Base-by-base conservation (phyloP, 805 yeast species). In the Isabelozyma gotoi region DNA sequence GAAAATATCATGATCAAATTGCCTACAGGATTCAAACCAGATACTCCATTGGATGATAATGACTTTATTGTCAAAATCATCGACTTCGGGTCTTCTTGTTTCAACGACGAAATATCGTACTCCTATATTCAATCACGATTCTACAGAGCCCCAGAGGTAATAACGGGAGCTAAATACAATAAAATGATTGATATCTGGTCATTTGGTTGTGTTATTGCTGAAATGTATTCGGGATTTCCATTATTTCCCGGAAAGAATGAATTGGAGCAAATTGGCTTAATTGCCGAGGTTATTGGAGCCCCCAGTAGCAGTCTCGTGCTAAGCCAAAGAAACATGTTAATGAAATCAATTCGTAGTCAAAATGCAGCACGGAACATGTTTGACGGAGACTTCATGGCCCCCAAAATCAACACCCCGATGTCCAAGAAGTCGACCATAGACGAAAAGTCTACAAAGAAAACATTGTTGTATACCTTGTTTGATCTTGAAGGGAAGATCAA, bases 111-210 rank as follows among this genome's bases (percentile, higher is more conserved):
- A 40, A 67, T 74, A 3, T 61, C 75, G 1, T 78, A 65, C 45
- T 72, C 82, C 1, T 80, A 80, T 49, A 67, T 80, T 43, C 77
- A 75, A 53, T 85, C 92, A 1, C 61, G 95, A 39, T 86, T 80
- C 52, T 86, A 86, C 56, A 63, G 95, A 41, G 89, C 94, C 0
- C 95, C 95, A 0, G 95, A 86, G 56, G 84, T 86, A 4, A 65
- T 83, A 8, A 43, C 86, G 3, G 94, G 92, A 1, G 77, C 85
- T 8, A 67, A 80, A 27, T 85, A 85, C 53, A 59, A 68, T 46
- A 59, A 61, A n/a, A 72, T 66, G 50, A 78, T 80, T 31, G 84
- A 79, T 52, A 67, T 74, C 49, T 53, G 84, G 84, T 49, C 69
- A 21, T 47, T 79, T 63, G 77, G 75, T 3, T 72, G 77, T 50